Evolutionary conservation across 495 filamentous ascomycete genomes (phyloP), one percentile per base, ranked within the genome.

Genomic region (Neurospora sp.): DNA sequence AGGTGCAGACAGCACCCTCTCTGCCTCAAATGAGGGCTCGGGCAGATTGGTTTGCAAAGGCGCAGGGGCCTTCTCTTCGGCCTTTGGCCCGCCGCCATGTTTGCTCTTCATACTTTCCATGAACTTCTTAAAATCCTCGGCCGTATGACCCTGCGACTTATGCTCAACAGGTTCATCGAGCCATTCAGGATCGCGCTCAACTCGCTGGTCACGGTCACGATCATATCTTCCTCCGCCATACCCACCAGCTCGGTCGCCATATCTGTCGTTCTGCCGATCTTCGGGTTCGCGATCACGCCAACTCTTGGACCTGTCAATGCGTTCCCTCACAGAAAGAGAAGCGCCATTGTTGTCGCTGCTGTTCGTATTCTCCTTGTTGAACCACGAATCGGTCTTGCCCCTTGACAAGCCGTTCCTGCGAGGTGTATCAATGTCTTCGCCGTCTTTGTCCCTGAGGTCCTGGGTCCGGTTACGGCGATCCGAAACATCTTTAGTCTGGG

Each of bases 81-180:
- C 6, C 72, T 80, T 78, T 78, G 76, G 47, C 1, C 78, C 75
- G 75, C 70, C 77, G 81, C 72, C 78, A 84, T 81, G 73, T 44
- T 80, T 81, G 69, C 80, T 82, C 80, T 95, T 97, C 94, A 97
- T 96, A 69, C 83, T 85, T 75, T 96, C 93, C 83, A 98, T 97
- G 89, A 96, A 99, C 73, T 91, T 91, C 81, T 97, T 91, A 80
- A 99, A 98, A 71, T 98, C 94, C 77, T 96, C 94, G 77, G 92
- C 90, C 10, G 92, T 97, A 78, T 92, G 92, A 20, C 85, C 89
- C 71, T 89, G 88, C 61, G 86, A 79, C 74, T 90, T 90, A 69
- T 90, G 88, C 69, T 91, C 92, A 45, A 89, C 88, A 41, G 89
- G 90, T 71, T 92, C 89, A 79, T 96, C 93, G 81, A 95, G 82